Evolutionary conservation across 495 filamentous ascomycete genomes (phyloP), one percentile per base, ranked within the genome.

Genomic region (Penicillium mononematosum): DNA sequence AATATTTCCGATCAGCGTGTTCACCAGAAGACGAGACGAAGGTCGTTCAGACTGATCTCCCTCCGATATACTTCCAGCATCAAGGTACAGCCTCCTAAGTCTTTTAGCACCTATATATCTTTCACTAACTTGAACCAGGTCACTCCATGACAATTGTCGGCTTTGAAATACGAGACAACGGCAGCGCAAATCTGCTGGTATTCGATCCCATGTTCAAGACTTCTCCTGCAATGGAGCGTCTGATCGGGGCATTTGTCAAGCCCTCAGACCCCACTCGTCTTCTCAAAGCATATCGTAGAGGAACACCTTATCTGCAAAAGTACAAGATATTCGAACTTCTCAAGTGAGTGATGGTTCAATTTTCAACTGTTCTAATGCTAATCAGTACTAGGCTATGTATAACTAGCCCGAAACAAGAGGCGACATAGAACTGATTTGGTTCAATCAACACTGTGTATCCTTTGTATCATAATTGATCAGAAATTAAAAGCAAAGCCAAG

Each of bases 61-160:
- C 94, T 20, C 92, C 94, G 2, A 84, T 98, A 45, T 97, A 97
- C 68, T 88, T 97, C 60, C 94, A 98, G 70, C 89, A 95, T 61
- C 81, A 82, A 51, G 86, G 86, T 88, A 76, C 48, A 29, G 19
- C 10, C 25, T 38, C 38, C 12, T 41, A 24, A 25, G 7, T 17
- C 43, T 10, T 36, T 50, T 8, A 12, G 12, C 14, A 29, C 3
- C 2, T 39, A 38, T 22, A 16, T 46, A 17, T 7, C 16, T 4
- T n/a, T 56, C 44, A 56, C 36, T 54, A 5, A 24, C 39, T 22
- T 4, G 22, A 2, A 19, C 9, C 57, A 85, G 92, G 92, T 6
- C 94, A 98, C 65, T 96, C 92, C 5, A 79, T 96, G 75, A 97
- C 92, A 1, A 92, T 98, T 42, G 78, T 98, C 51, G 94, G 94